phyloP scores from a whole-genome alignment of 2,329 filamentous ascomycete genomes.

The Penicillium corylophilum region DNA sequence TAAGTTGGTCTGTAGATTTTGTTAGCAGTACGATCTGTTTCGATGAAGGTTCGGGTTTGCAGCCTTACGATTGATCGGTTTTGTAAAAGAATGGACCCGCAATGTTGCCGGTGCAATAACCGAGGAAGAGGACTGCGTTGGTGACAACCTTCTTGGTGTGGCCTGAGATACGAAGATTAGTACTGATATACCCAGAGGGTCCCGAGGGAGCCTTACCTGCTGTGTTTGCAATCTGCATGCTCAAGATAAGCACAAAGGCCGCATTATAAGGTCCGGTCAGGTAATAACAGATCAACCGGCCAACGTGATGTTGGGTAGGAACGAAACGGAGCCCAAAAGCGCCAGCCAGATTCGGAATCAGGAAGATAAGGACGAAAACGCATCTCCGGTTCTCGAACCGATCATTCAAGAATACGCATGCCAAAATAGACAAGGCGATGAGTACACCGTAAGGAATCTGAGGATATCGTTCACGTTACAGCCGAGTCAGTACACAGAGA shows the following conservation, averaged over 20 bases:
- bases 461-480: not conserved
- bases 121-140: constrained; percentile 61
- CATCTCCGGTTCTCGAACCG: constrained; percentile 51
- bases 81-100: constrained; percentile 64
- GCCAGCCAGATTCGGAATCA: constrained; percentile 60
- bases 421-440: constrained; percentile 52
- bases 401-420: constrained; percentile 51
- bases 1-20: constrained; percentile 44
- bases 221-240: constrained; percentile 48
- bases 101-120: constrained; percentile 62
- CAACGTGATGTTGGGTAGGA: constrained; percentile 50
- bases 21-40: not conserved
- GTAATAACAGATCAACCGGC: constrained; percentile 59
- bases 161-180: constrained; percentile 32
- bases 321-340: constrained; percentile 60
- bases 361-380: constrained; percentile 55
- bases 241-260: constrained; percentile 52
- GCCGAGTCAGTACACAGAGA: not conserved
- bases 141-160: constrained; percentile 65
- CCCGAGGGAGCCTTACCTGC: constrained; percentile 32
- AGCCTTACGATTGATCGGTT: constrained; percentile 47
- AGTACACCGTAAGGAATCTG: constrained; percentile 51
- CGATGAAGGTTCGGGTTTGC: not conserved
- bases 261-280: constrained; percentile 57
- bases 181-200: not conserved